Conservation (phyloP, 768 basidiomycete species). For the Naganishia kalamii region DNA sequence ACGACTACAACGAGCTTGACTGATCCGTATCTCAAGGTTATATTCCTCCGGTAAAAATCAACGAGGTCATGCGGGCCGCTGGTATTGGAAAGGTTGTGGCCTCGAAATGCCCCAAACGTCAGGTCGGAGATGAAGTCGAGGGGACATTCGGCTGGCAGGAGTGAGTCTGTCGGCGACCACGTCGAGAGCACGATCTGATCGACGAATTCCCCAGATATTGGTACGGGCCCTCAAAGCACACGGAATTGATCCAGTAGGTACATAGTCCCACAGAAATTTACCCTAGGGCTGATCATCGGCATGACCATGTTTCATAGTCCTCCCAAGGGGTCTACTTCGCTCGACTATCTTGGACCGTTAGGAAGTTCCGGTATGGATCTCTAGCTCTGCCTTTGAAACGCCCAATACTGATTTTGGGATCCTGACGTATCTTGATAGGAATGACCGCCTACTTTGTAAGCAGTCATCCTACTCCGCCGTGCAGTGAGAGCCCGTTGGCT, state of each 20-base stretch:
- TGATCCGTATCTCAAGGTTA: conserved; percentile 22
- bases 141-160: conserved; percentile 43
- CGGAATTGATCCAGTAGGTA: conserved; percentile 25
- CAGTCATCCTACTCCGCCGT: not conserved
- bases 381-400: too few relatives aligned
- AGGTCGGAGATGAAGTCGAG: conserved; percentile 21
- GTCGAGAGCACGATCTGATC: not conserved
- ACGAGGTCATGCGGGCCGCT: conserved; percentile 66
- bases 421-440: conserved; percentile 49
- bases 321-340: conserved; percentile 56
- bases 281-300: not conserved
- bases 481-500: not conserved
- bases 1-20: not conserved
- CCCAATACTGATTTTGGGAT: not conserved
- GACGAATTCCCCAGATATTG: conserved; percentile 28
- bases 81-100: conserved; percentile 67
- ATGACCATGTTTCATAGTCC: conserved; percentile 17
- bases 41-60: conserved; percentile 54
- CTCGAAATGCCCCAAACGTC: conserved; percentile 27
- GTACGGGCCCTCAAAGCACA: conserved; percentile 33
- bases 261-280: not conserved
- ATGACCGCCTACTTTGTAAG: conserved; percentile 84
- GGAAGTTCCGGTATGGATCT: conserved; percentile 59
- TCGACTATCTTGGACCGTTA: conserved; percentile 80
- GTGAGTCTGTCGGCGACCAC: conserved; percentile 3